Evolutionary conservation across 495 filamentous ascomycete genomes (phyloP).

Genomic region (Platismatia glauca): DNA sequence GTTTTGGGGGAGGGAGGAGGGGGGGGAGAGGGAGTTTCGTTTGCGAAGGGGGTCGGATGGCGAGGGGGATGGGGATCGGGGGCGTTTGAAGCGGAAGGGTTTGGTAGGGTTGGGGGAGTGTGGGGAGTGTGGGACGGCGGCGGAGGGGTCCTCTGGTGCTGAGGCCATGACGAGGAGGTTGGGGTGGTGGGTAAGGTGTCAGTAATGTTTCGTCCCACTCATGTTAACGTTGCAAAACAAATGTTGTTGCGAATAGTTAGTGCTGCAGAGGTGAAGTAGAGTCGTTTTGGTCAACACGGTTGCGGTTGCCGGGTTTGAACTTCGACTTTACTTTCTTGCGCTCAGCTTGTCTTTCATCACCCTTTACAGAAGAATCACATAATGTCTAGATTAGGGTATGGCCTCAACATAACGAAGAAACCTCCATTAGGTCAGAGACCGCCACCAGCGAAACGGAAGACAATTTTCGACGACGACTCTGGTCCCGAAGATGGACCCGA

Average conservation of each 20-base stretch:
- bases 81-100: conserved; percentile 22
- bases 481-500: conserved; percentile 43
- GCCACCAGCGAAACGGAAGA: conserved; percentile 42
- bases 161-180: conserved; percentile 7
- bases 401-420: conserved; percentile 50
- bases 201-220: neutral
- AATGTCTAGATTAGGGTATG: conserved; percentile 43
- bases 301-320: conserved; percentile 1
- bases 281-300: neutral
- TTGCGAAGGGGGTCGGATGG: neutral
- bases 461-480: conserved; percentile 40
- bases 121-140: conserved; percentile 3
- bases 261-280: neutral
- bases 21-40: neutral
- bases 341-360: neutral
- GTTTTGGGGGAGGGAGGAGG: neutral
- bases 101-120: conserved; percentile 18
- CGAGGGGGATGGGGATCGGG: conserved; percentile 3
- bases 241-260: neutral
- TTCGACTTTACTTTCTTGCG: neutral
- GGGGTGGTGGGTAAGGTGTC: neutral
- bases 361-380: conserved; percentile 20
- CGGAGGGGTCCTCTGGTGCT: conserved; percentile 14
- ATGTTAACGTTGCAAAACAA: neutral
- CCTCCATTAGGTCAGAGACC: conserved; percentile 21